Percentiles rank a stretch among this genome's conserved stretches.
phyloP scores from a whole-genome alignment of 2,329 filamentous ascomycete genomes.

The Colletotrichum cereale region DNA sequence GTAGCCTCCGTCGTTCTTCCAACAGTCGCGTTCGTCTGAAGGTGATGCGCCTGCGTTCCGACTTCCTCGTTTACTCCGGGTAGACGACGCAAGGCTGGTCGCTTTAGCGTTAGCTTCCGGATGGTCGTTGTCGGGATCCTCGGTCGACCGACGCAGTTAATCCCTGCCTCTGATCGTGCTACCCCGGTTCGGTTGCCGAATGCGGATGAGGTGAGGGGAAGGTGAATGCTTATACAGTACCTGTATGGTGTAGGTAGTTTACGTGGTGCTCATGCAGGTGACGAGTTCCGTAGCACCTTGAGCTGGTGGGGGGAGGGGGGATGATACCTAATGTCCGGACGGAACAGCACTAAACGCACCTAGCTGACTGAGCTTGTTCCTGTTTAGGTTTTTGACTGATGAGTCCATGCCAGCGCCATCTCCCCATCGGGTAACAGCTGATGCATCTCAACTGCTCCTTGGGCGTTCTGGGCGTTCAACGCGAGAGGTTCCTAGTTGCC shows the following conservation, averaged over 20 bases:
- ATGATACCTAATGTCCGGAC: conserved; percentile 16
- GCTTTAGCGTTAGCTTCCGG: background rate
- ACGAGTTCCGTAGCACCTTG: background rate
- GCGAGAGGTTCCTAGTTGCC: conserved; percentile 7
- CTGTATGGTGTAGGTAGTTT: too few relatives aligned
- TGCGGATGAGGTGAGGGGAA: conserved; percentile 4
- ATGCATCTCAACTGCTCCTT: conserved; percentile 19
- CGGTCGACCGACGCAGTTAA: conserved; percentile 21
- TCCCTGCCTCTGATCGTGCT: conserved; percentile 22
- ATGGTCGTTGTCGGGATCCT: conserved; percentile 31
- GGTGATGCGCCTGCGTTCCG: background rate
- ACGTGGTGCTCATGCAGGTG: conserved; percentile 4
- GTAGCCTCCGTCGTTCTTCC: background rate
- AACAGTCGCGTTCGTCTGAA: background rate
- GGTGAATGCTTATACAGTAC: background rate
- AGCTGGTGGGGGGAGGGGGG: conserved; percentile 4
- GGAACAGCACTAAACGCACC: background rate
- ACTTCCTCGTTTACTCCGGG: background rate
- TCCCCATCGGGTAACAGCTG: background rate
- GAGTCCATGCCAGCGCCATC: conserved; percentile 2
- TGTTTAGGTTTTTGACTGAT: conserved; percentile 26
- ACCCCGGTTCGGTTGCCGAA: conserved; percentile 5
- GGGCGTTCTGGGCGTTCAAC: background rate
- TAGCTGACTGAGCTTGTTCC: conserved; percentile 1
- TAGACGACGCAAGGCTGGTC: conserved; percentile 2